Base-by-base conservation (phyloP, 73 alveolate genomes). In the Symbiodinium pilosum region DNA sequence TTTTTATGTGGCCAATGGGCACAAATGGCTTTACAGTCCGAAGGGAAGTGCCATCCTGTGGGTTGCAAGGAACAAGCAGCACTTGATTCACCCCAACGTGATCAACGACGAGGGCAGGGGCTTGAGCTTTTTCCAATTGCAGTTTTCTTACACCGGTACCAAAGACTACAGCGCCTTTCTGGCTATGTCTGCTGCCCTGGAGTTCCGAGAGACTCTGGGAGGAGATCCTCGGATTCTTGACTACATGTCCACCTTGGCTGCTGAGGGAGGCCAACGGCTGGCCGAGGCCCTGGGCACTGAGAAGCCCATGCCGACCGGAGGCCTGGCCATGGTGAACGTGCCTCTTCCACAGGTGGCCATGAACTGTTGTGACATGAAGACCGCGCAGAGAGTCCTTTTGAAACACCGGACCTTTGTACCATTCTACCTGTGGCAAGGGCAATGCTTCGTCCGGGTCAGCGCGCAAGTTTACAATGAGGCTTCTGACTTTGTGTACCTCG, bases 111-210 rank as follows among this genome's bases (percentile, higher is more conserved):
- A 81, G 87, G 87, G 87, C 51, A 81, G 54, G 54, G 87, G 87
- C 51, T 40, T 41, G 43, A 81, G 56, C 54, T 81, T 81, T 28
- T 81, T 81, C 54, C 87, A 81, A 38, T 56, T 81, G 51, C 87
- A 81, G 54, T 81, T 81, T 41, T 81, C 87, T 40, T 83, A 83
- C 92, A 83, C 92, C 69, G 92, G 92, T 42, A 83, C 92, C 40
- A 83, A 43, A 43, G 92, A 83, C 92, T 83, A 83, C 71, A 83
- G 71, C 43, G 92, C 92, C 39, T 83, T 83, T 36, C 42, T 41
- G 71, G 92, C 92, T 6, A 24, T 83, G 71, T 41, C 64, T 42
- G 92, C 92, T 28, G 64, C 71, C 21, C 30, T 83, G 40, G 92
- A 83, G 34, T 83, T 83, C 26, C 92, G 92, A 42, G 87, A 81